These are phyloP conservation scores for Polychaeton citri DNA, from an alignment of 2,329 filamentous ascomycete species.

Conservation along the genomic window DNA sequence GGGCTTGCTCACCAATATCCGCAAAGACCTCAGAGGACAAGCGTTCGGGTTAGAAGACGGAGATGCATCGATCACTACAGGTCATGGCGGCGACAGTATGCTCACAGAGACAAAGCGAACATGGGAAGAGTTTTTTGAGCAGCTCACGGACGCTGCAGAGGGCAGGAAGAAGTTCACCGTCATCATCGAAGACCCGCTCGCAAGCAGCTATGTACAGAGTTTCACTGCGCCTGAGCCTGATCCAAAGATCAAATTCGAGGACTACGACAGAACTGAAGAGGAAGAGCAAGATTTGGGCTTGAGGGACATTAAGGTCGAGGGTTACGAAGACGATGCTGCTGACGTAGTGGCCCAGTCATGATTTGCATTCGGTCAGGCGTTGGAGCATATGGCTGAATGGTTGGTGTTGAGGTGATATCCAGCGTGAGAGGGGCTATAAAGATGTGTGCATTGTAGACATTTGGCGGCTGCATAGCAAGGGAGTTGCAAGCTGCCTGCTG, in stretches of 20 bases:
- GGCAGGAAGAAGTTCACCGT: slow-evolving; percentile 72
- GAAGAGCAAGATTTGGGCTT: slow-evolving; percentile 90
- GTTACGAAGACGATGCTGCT: slow-evolving; percentile 45
- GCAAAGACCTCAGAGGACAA: slow-evolving; percentile 73
- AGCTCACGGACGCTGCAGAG: slow-evolving; percentile 62
- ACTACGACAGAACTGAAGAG: slow-evolving; percentile 76
- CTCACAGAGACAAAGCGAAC: slow-evolving; percentile 47
- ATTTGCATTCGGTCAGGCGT: neutral
- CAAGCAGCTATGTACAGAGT: slow-evolving; percentile 88
- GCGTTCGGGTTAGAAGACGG: slow-evolving; percentile 65
- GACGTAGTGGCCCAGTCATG: neutral
- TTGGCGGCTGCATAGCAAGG: too few species aligned
- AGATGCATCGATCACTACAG: slow-evolving; percentile 21
- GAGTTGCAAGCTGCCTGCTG: too few species aligned
- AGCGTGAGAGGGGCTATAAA: too few species aligned
- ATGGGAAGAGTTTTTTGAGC: slow-evolving; percentile 72
- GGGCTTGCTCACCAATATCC: slow-evolving; percentile 81
- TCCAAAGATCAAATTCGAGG: slow-evolving; percentile 65
- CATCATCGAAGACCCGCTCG: slow-evolving; percentile 74
- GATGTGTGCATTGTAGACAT: too few species aligned
- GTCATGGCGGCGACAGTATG: slow-evolving; percentile 67
- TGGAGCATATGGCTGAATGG: neutral
- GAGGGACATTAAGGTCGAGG: slow-evolving; percentile 83
- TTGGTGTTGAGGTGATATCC: neutral
- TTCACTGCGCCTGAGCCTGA: slow-evolving; percentile 68